Conservation (phyloP, 2,329 filamentous ascomycete genomes). For the Colletotrichum noveboracense region DNA sequence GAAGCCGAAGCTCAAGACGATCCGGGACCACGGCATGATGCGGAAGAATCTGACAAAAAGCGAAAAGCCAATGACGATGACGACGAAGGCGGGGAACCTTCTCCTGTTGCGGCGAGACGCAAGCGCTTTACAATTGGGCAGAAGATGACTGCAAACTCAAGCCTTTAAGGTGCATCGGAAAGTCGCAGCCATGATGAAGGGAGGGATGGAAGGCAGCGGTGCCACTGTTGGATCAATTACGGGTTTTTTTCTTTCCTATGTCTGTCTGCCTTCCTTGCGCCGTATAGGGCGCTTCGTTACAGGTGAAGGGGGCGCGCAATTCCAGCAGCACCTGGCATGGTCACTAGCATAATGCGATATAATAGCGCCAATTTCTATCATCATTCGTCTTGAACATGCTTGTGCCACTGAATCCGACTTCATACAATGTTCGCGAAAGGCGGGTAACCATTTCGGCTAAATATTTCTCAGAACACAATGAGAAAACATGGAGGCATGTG, state of each 20-base stretch:
- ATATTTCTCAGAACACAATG: neutral
- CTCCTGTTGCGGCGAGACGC: rapidly evolving
- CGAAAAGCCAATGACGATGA: neutral
- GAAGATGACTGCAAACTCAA: neutral
- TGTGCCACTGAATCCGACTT: neutral
- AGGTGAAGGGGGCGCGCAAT: neutral
- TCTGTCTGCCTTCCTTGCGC: too few relatives aligned
- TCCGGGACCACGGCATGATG: rapidly evolving
- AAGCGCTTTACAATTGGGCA: neutral
- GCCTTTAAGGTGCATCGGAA: neutral
- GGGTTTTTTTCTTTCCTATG: too few relatives aligned
- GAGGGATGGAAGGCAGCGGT: too few relatives aligned
- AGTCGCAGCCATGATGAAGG: too few relatives aligned
- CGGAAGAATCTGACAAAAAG: neutral
- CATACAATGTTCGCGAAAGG: neutral
- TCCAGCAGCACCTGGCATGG: neutral
- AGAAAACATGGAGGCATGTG: neutral
- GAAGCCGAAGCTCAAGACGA: neutral
- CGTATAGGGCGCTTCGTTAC: neutral
- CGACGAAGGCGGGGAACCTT: neutral
- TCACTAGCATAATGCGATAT: neutral
- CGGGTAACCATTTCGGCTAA: neutral
- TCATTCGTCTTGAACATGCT: neutral
- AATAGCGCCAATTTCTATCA: neutral
- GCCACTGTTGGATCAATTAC: too few relatives aligned